Evolutionary conservation across 1,284 basidiomycete genomes (phyloP), one percentile per base, ranked within the genome.

Genomic region (Apiotrichum veenhuisii): DNA sequence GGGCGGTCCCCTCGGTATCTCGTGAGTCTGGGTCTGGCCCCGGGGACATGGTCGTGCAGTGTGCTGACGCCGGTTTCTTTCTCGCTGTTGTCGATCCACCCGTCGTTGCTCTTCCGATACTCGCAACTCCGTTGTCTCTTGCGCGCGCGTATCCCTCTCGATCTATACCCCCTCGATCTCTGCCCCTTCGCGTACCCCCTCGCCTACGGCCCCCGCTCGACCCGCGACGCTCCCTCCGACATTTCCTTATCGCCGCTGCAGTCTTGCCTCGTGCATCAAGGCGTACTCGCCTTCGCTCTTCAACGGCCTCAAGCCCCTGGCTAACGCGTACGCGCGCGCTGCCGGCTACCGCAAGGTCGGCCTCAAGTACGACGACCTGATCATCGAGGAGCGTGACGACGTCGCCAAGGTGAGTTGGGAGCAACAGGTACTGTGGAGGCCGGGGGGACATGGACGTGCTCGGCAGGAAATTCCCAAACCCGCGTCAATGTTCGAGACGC

Each of bases 321-420:
- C 93, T 15, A 82, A 84, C 69, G 88, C 88, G 81, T 98, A 96
- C 76, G 88, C 87, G 66, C 78, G 88, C 73, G 79, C 86, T 54
- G 80, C 87, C 43, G 93, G 94, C 44, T 91, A 95, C 83, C 85
- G 94, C 68, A 83, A 87, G 77, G 83, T 91, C 75, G 95, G 95
- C 67, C 85, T 97, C 77, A 87, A 85, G 73, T 96, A 96, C 78
- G 95, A 98, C 76, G 95, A 98, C 82, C 84, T 98, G 69, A 80
- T 98, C 64, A 80, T 88, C 58, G 93, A 97, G 79, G 95, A 98
- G 80, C 84, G 86, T 59, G 80, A 81, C 22, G 84, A 87, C 63
- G 89, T 96, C 36, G 88, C 96, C 78, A 86, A 89, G 83, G 94
- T 92, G 71, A 47, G 76, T 25, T 18, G 10, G 26, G n/a, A n/a